phyloP scores from a whole-genome alignment of 2,329 filamentous ascomycete species.

The Arthrinium phaeospermum region DNA sequence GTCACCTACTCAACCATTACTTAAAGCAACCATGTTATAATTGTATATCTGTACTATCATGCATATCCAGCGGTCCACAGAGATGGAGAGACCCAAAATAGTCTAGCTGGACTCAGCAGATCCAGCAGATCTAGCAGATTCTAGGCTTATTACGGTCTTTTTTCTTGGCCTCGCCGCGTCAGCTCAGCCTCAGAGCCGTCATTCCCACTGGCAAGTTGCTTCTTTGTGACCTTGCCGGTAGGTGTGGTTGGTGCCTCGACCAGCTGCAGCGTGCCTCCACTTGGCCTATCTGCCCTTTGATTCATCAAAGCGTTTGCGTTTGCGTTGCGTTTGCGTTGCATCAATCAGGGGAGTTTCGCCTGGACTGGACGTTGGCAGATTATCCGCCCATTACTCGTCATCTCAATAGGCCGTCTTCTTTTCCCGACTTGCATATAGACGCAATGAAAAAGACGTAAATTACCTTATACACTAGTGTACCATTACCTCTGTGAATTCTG shows the following conservation, averaged over 20 bases:
- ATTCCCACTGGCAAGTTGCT: background rate
- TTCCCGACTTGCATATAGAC: slow-evolving; percentile 10
- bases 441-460: slow-evolving; percentile 16
- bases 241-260: background rate
- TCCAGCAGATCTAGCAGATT: slow-evolving; percentile 16
- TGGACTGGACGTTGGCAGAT: background rate
- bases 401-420: background rate
- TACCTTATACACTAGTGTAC: background rate
- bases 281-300: slow-evolving; percentile 9
- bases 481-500: too few relatives aligned
- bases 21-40: slow-evolving; percentile 11
- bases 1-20: background rate
- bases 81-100: background rate
- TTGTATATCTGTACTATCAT: slow-evolving; percentile 16
- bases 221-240: background rate
- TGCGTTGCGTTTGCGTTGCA: background rate
- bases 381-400: background rate
- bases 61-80: slow-evolving; percentile 4
- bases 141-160: slow-evolving; percentile 7
- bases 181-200: background rate
- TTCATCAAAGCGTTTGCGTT: slow-evolving; percentile 4
- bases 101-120: slow-evolving; percentile 12
- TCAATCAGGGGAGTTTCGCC: slow-evolving; percentile 16
- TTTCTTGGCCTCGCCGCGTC: background rate
- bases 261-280: background rate